These are phyloP conservation scores for Carpinus fangiana DNA, from an alignment of 306 rosid genomes.

Conservation along the genomic window DNA sequence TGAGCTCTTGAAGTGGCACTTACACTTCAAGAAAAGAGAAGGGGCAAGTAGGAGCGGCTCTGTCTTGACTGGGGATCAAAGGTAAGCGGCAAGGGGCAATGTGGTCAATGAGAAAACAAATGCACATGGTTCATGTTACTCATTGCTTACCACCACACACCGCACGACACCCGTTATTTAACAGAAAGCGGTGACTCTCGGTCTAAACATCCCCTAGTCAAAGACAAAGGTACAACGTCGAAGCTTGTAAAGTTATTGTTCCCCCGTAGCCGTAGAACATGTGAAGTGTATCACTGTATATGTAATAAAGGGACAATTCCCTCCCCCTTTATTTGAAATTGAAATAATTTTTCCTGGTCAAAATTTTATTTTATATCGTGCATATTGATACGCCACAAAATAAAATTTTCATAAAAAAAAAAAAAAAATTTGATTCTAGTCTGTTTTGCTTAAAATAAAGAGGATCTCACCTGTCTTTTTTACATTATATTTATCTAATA, in stretches of 20 bases:
- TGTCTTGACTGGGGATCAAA: slow-evolving; percentile 21
- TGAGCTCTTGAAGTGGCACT: slow-evolving; percentile 32
- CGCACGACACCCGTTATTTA: slow-evolving; percentile 26
- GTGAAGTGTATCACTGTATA: no score
- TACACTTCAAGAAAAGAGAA: slow-evolving; percentile 25
- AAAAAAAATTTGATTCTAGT: no score
- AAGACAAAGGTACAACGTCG: background rate
- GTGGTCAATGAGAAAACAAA: slow-evolving; percentile 18
- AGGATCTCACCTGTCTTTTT: no score
- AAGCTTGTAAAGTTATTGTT: background rate
- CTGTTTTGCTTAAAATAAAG: no score
- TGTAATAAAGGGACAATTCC: no score
- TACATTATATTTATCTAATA: no score
- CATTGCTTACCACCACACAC: slow-evolving; percentile 30
- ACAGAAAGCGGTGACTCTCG: background rate
- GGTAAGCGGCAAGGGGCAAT: slow-evolving; percentile 12
- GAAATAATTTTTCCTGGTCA: no score
- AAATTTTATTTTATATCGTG: no score
- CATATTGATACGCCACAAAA: no score
- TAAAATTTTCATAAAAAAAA: no score
- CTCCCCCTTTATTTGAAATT: no score
- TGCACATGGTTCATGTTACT: slow-evolving; percentile 35
- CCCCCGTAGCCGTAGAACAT: no score
- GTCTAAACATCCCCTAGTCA: background rate
- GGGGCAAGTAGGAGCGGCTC: background rate